These are phyloP conservation scores for Bjerkandera adusta DNA, from an alignment of 1,284 basidiomycete genomes.

Conservation along the genomic window DNA sequence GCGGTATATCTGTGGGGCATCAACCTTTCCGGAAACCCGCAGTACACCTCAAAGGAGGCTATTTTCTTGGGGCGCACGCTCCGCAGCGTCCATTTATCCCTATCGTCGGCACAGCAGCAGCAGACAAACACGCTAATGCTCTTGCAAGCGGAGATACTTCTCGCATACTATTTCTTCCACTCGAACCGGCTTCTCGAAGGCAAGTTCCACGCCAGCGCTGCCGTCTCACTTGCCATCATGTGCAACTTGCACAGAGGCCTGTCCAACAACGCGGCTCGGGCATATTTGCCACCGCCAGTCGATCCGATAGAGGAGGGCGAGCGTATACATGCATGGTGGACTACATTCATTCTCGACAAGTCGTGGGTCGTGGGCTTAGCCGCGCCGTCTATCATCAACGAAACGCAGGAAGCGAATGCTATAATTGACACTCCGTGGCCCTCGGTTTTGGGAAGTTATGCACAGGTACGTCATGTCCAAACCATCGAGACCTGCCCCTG, in stretches of 20 bases:
- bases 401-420: conserved; percentile 12
- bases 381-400: conserved; percentile 16
- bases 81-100: conserved; percentile 26
- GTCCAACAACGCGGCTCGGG: not conserved
- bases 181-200: conserved; percentile 38
- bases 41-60: conserved; percentile 12
- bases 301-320: conserved; percentile 17
- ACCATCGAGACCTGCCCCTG: too few relatives aligned
- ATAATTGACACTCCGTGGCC: conserved; percentile 21
- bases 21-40: conserved; percentile 12
- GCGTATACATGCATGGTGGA: conserved; percentile 21
- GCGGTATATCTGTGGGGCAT: conserved; percentile 21
- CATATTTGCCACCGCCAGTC: conserved; percentile 12
- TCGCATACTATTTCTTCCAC: conserved; percentile 39
- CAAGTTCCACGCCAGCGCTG: conserved; percentile 35
- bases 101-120: conserved; percentile 28
- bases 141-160: conserved; percentile 39
- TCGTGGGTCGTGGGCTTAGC: conserved; percentile 17
- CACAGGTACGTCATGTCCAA: conserved; percentile 18
- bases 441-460: conserved; percentile 12
- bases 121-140: conserved; percentile 36
- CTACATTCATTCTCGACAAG: conserved; percentile 35
- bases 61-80: conserved; percentile 26
- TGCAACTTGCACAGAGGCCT: conserved; percentile 17
- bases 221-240: conserved; percentile 32